A percentile compares a stretch with the other conserved stretches of the same genome.
phyloP scores from a whole-genome alignment of 2,329 filamentous ascomycete genomes.

The Pezicula rhizophila region DNA sequence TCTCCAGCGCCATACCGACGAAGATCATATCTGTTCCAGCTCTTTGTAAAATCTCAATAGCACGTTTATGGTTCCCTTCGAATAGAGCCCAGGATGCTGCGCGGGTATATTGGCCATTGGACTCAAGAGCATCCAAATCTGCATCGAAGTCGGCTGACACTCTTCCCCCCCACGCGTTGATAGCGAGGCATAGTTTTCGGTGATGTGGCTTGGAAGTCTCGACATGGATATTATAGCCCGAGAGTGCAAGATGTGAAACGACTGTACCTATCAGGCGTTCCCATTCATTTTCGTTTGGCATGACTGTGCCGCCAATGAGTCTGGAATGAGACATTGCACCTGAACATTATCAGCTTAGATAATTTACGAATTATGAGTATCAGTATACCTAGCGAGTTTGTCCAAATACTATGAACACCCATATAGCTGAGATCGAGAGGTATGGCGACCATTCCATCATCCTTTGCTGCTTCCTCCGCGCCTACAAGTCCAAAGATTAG shows the following conservation, averaged over 20 bases:
- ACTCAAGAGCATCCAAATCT: slow-evolving; percentile 38
- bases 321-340: slow-evolving; percentile 43
- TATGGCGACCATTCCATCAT: slow-evolving; percentile 64
- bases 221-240: slow-evolving; percentile 52
- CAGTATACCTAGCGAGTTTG: slow-evolving; percentile 54
- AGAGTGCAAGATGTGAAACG: slow-evolving; percentile 55
- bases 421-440: slow-evolving; percentile 70
- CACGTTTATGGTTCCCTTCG: slow-evolving; percentile 61
- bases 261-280: slow-evolving; percentile 57
- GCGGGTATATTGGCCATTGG: slow-evolving; percentile 58
- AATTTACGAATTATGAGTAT: background rate
- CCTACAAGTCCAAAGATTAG: slow-evolving; percentile 31
- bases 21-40: slow-evolving; percentile 65
- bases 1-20: slow-evolving; percentile 59
- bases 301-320: slow-evolving; percentile 37
- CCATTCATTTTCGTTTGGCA: slow-evolving; percentile 46
- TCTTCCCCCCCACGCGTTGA: slow-evolving; percentile 70
- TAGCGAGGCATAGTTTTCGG: slow-evolving; percentile 67
- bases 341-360: slow-evolving; percentile 19
- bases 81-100: slow-evolving; percentile 72
- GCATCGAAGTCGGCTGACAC: slow-evolving; percentile 39
- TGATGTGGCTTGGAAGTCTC: slow-evolving; percentile 62
- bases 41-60: slow-evolving; percentile 63
- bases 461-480: slow-evolving; percentile 56
- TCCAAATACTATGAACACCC: slow-evolving; percentile 69